A percentile compares a stretch with the other conserved stretches of the same genome.
These are phyloP conservation scores for Eimeria falciformis DNA, from an alignment of 169 alveolate species.

Conservation along the genomic window DNA sequence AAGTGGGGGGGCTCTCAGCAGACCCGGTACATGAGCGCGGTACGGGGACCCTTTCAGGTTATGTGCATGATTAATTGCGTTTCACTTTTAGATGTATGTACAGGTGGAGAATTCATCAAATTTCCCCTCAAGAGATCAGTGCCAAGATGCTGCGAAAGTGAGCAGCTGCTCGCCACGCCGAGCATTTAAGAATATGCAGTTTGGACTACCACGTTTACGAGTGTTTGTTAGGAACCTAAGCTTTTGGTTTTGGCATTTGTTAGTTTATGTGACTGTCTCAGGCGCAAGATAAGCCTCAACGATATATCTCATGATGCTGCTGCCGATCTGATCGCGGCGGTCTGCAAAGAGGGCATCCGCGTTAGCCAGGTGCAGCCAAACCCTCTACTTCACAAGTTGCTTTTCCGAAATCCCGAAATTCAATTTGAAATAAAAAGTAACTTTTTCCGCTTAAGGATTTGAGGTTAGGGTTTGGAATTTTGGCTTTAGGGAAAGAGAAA, in stretches of 20 bases:
- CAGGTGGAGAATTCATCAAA: slow-evolving; percentile 79
- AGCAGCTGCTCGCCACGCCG: not conserved
- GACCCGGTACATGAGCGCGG: no score
- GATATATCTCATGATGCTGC: slow-evolving; percentile 95
- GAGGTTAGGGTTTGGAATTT: no score
- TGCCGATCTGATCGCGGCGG: slow-evolving; percentile 85
- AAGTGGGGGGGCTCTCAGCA: no score
- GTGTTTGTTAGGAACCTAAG: not conserved
- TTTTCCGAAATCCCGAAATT: no score
- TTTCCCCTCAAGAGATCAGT: slow-evolving; percentile 90
- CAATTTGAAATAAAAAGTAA: no score
- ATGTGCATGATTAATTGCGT: no score
- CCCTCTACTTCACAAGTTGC: not conserved
- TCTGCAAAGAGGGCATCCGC: slow-evolving; percentile 67
- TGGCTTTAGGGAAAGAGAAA: no score
- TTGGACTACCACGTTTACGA: not conserved
- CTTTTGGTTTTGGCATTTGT: not conserved
- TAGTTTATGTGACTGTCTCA: slow-evolving; percentile 24
- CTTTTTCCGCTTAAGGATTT: no score
- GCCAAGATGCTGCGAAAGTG: slow-evolving; percentile 90
- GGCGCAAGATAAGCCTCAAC: slow-evolving; percentile 91
- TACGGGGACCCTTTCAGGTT: no score
- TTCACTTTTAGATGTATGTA: not conserved
- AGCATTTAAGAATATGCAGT: not conserved
- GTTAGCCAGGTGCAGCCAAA: slow-evolving; percentile 3